phyloP scores from a whole-genome alignment of 164 flowering plant genomes.

The Annona squamosa region DNA sequence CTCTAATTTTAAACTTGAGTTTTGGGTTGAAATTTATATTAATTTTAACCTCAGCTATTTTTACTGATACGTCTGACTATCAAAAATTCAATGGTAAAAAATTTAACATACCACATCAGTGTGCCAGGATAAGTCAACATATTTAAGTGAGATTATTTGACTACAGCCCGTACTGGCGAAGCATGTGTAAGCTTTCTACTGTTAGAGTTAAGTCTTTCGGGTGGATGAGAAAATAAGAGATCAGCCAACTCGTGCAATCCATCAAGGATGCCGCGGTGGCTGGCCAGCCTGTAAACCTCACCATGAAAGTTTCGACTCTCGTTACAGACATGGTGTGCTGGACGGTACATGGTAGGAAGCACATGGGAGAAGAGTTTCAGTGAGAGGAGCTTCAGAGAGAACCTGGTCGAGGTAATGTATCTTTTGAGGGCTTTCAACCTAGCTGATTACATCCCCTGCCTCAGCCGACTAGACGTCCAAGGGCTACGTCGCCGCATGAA shows the following conservation, averaged over 20 bases:
- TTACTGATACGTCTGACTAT: too few species aligned
- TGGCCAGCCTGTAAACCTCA: conserved; percentile 12
- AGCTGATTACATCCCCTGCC: conserved; percentile 29
- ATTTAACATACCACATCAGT: too few species aligned
- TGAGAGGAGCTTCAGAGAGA: conserved; percentile 32
- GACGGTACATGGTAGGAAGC: conserved; percentile 50
- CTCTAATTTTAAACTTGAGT: too few species aligned
- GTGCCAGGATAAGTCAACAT: too few species aligned
- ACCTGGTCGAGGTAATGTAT: conserved; percentile 25
- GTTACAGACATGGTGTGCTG: conserved; percentile 20
- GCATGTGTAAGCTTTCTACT: neutral
- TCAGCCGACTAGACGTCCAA: neutral
- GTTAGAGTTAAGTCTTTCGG: conserved; percentile 10
- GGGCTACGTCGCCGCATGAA: conserved; percentile 7
- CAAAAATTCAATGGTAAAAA: too few species aligned
- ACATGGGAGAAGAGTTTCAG: conserved; percentile 25
- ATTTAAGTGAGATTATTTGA: too few species aligned
- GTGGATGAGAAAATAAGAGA: conserved; percentile 25
- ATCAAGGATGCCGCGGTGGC: conserved; percentile 12
- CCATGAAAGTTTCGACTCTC: conserved; percentile 14
- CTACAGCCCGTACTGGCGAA: conserved; percentile 3
- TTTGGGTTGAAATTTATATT: too few species aligned
- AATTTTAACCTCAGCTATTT: too few species aligned
- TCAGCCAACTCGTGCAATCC: conserved; percentile 11
- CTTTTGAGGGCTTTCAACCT: conserved; percentile 27